A percentile compares a stretch with the other conserved stretches of the same genome.
These are phyloP conservation scores for Adansonia digitata DNA, from an alignment of 345 rosid genomes.

Conservation along the genomic window DNA sequence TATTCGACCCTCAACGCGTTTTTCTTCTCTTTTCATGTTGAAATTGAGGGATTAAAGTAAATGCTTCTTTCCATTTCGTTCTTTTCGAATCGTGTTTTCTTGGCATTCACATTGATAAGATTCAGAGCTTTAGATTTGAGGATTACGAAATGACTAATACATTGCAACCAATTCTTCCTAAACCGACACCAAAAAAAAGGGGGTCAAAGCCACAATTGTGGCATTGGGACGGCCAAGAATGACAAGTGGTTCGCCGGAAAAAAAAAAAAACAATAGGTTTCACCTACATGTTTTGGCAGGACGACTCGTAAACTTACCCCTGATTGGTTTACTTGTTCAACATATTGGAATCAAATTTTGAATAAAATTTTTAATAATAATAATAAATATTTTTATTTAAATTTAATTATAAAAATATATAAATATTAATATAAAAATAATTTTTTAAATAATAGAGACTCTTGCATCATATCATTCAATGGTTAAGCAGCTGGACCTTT, in stretches of 20 bases:
- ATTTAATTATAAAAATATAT: too few species aligned
- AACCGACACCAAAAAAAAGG: not conserved
- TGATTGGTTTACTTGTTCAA: too few species aligned
- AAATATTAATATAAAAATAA: too few species aligned
- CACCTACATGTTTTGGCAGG: not conserved
- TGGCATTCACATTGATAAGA: not conserved
- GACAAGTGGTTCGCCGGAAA: too few species aligned
- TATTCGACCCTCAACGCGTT: slow-evolving; percentile 8
- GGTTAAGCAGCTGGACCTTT: too few species aligned
- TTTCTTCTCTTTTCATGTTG: not conserved
- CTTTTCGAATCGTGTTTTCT: not conserved
- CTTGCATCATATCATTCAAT: too few species aligned
- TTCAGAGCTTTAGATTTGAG: not conserved
- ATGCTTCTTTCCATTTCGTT: not conserved
- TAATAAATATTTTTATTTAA: too few species aligned
- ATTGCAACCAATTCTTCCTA: not conserved
- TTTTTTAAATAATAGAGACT: too few species aligned
- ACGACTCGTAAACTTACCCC: too few species aligned
- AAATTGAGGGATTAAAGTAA: not conserved
- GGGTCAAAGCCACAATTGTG: not conserved
- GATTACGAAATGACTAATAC: not conserved
- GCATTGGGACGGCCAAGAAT: not conserved
- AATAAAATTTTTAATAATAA: too few species aligned
- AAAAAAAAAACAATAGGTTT: too few species aligned
- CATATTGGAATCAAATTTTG: too few species aligned